These are phyloP conservation scores for Stentor coeruleus DNA, from an alignment of 73 alveolate species.

Conservation along the genomic window DNA sequence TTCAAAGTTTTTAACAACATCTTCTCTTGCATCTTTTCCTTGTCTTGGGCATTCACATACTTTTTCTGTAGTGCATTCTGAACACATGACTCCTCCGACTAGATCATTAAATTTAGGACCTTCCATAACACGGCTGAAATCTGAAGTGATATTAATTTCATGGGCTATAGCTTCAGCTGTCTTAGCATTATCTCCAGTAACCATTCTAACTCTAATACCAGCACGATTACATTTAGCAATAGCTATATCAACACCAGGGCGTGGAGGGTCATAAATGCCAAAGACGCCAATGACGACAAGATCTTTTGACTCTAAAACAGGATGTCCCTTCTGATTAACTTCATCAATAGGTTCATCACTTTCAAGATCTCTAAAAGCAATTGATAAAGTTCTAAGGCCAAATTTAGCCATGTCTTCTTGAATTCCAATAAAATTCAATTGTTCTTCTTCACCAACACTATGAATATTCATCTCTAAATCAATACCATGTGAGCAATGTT, in stretches of 20 bases:
- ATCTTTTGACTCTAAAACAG: conserved; percentile 25
- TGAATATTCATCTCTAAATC: neutral
- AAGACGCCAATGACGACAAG: conserved; percentile 74
- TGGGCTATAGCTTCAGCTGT: conserved; percentile 92
- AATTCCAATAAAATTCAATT: conserved; percentile 41
- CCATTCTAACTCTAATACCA: conserved; percentile 90
- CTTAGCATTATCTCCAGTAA: conserved; percentile 89
- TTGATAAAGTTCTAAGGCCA: conserved; percentile 71
- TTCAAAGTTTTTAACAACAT: conserved; percentile 53
- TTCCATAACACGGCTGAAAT: conserved; percentile 54
- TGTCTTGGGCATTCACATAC: conserved; percentile 30
- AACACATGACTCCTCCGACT: conserved; percentile 66
- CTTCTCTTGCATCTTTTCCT: conserved; percentile 33
- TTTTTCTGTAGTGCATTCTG: conserved; percentile 49
- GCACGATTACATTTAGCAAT: conserved; percentile 75
- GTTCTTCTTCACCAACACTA: neutral
- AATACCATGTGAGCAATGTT: neutral
- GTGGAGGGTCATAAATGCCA: conserved; percentile 83
- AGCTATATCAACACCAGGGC: conserved; percentile 82
- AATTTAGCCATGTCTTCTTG: conserved; percentile 61
- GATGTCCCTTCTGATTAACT: neutral
- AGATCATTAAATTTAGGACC: conserved; percentile 76
- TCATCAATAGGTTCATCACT: conserved; percentile 12
- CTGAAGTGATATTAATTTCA: conserved; percentile 75
- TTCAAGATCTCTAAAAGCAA: conserved; percentile 70